A percentile compares a stretch with the other conserved stretches of the same genome.
Evolutionary conservation across 805 yeast genomes (phyloP).

Genomic region (Naumovozyma castellii): DNA sequence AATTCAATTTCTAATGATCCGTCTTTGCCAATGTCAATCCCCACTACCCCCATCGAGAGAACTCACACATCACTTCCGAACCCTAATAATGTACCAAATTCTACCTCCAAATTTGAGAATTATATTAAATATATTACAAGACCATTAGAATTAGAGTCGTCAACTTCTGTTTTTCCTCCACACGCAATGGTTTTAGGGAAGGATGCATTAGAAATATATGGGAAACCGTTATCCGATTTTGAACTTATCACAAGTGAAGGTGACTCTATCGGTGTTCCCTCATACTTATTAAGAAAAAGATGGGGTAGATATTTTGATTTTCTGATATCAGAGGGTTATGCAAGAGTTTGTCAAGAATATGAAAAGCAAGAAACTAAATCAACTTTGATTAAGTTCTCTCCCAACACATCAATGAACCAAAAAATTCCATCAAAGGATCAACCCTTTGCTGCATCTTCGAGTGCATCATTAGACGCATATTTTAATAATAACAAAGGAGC

Average conservation of each 20-base stretch:
- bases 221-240: conserved; percentile 56
- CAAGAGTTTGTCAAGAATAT: conserved; percentile 37
- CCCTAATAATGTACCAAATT: conserved; percentile 8
- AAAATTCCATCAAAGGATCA: conserved; percentile 3
- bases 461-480: conserved; percentile 9
- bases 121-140: conserved; percentile 74
- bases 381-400: conserved; percentile 11
- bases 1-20: too few relatives aligned
- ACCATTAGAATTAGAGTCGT: conserved; percentile 52
- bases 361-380: conserved; percentile 16
- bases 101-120: conserved; percentile 42
- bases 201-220: conserved; percentile 60
- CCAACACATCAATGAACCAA: conserved; percentile 5
- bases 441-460: conserved; percentile 9
- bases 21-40: too few relatives aligned
- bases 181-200: conserved; percentile 72
- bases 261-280: conserved; percentile 53
- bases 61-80: conserved; percentile 3
- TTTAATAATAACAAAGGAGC: background rate
- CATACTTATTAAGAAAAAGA: conserved; percentile 52
- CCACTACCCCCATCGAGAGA: background rate
- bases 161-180: conserved; percentile 63
- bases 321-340: conserved; percentile 53
- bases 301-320: conserved; percentile 71
- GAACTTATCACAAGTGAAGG: conserved; percentile 66